These are phyloP conservation scores for Rubia tinctorum DNA, from an alignment of 305 asterid species.

Conservation along the genomic window DNA sequence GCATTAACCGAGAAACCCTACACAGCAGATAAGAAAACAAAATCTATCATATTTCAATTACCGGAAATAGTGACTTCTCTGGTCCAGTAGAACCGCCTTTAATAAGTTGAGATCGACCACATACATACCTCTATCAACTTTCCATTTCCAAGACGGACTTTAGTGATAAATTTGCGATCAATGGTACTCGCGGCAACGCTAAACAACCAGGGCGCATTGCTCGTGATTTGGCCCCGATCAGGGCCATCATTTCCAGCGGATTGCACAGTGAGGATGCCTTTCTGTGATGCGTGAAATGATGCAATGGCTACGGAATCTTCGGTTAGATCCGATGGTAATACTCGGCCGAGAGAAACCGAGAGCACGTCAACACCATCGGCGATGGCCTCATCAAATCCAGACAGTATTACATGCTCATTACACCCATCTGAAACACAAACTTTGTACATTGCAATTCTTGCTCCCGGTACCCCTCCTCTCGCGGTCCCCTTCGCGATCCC, in stretches of 20 bases:
- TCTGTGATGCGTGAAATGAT: conserved; percentile 61
- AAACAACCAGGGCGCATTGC: conserved; percentile 56
- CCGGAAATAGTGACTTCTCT: too few relatives aligned
- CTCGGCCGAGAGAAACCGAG: conserved; percentile 48
- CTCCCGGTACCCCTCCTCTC: conserved; percentile 4
- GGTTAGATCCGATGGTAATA: conserved; percentile 22
- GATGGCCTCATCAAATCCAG: conserved; percentile 63
- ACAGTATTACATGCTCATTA: conserved; percentile 39
- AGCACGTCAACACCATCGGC: conserved; percentile 70
- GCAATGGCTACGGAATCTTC: conserved; percentile 60
- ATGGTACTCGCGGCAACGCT: conserved; percentile 64
- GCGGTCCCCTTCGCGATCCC: background rate
- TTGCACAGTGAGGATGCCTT: conserved; percentile 48
- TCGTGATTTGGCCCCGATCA: conserved; percentile 28
- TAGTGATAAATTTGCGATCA: conserved; percentile 40
- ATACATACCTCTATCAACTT: conserved; percentile 39
- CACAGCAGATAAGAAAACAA: background rate
- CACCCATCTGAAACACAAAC: conserved; percentile 56
- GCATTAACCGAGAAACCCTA: conserved; percentile 57
- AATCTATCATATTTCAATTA: background rate
- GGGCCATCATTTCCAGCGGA: conserved; percentile 29
- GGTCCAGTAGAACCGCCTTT: too few relatives aligned
- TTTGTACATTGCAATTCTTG: conserved; percentile 56
- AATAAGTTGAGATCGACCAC: background rate
- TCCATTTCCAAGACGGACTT: conserved; percentile 49